Conservation (phyloP, 2,329 filamentous ascomycete species). For the Macrophomina pseudophaseolina region DNA sequence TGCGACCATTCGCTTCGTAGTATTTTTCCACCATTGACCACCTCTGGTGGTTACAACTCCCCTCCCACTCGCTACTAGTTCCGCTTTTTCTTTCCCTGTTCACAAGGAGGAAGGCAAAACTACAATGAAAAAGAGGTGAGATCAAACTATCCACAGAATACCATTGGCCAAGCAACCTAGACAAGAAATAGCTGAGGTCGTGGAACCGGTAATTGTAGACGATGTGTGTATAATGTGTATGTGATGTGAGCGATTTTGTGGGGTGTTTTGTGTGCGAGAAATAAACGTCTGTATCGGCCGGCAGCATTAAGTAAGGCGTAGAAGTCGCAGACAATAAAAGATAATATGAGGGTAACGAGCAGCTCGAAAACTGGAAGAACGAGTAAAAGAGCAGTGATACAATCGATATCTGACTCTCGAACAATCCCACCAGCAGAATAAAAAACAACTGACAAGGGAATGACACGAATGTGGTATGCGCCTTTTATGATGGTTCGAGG, state of each 20-base stretch:
- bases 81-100: neutral
- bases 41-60: no score
- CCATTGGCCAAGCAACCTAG: neutral
- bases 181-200: neutral
- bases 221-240: neutral
- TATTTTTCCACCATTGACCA: neutral
- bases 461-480: conserved; percentile 10
- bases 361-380: neutral
- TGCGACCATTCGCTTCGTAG: neutral
- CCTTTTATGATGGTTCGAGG: conserved; percentile 17
- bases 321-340: neutral
- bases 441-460: neutral
- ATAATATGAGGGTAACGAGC: neutral
- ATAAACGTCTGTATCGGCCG: neutral
- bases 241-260: neutral
- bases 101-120: neutral
- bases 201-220: neutral
- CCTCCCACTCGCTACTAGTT: no score
- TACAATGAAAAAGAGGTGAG: neutral
- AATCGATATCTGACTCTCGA: conserved; percentile 1
- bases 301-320: conserved; percentile 21
- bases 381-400: conserved; percentile 2
- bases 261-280: neutral
- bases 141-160: neutral
- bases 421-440: neutral